Conservation (phyloP, 2,329 filamentous ascomycete species). For the Curvularia lunata region DNA sequence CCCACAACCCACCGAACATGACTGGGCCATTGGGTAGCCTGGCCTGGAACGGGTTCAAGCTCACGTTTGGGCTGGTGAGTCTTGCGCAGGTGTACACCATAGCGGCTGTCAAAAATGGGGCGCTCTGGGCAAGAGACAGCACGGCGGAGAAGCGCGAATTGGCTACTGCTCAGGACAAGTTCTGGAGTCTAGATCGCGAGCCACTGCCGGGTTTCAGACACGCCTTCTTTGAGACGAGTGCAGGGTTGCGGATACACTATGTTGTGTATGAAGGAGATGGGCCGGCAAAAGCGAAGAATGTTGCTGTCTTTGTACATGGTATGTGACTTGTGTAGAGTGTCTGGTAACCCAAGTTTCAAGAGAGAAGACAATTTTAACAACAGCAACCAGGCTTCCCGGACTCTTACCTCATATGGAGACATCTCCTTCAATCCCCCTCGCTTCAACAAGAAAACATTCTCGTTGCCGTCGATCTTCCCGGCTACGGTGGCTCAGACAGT, state of each 20-base stretch:
- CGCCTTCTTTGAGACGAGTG: constrained; percentile 58
- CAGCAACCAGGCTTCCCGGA: constrained; percentile 59
- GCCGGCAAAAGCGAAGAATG: constrained; percentile 33
- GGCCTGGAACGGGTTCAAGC: constrained; percentile 36
- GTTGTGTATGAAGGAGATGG: constrained; percentile 48
- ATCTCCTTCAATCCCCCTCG: constrained; percentile 53
- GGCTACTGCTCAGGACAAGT: constrained; percentile 55
- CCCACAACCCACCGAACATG: constrained; percentile 1
- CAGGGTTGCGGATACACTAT: constrained; percentile 62
- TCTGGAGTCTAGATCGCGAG: constrained; percentile 62
- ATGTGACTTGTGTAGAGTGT: neutral
- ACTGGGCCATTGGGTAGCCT: constrained; percentile 22
- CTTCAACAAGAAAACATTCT: constrained; percentile 52
- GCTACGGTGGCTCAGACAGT: constrained; percentile 64
- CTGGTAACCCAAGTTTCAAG: neutral
- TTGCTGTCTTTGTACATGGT: constrained; percentile 63
- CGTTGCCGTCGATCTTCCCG: constrained; percentile 64
- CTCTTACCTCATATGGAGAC: constrained; percentile 62
- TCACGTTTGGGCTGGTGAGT: constrained; percentile 42
- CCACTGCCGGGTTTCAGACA: constrained; percentile 56
- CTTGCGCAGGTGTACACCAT: constrained; percentile 28
- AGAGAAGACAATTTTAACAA: neutral
- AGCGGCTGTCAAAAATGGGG: constrained; percentile 36
- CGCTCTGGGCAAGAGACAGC: constrained; percentile 35
- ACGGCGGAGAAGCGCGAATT: constrained; percentile 33